Base-by-base conservation (phyloP, 2,329 filamentous ascomycete genomes). In the Xylariaceae sp. region DNA sequence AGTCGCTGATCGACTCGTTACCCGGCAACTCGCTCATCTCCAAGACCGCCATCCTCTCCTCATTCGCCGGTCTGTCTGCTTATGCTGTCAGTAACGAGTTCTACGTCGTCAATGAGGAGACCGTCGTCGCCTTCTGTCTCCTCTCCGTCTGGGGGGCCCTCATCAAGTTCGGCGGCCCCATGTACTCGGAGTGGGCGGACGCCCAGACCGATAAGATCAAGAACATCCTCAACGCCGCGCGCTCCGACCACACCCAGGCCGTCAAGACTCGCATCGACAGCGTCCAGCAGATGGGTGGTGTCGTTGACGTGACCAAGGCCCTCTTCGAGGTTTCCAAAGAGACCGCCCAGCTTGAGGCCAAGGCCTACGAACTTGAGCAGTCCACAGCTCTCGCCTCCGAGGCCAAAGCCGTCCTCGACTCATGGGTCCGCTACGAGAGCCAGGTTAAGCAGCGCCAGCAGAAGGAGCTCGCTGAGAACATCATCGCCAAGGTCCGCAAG, bases 371-470 rank as follows among this genome's bases (percentile, higher is more conserved):
- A 82, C 85, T 97, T 62, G 90, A 97, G 83, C 94, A 99, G 78
- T 86, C 86, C 78, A 96, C 92, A 55, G 88, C 90, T 63, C 80
- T 99, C 60, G 90, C 90, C 52, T 78, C 83, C 58, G 94, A 99
- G 82, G 92, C 92, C 68, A 99, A 96, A 86, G 68, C 81, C 55
- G 94, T 97, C 52, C 85, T 99, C 59, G 94, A 99, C 73, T 96
- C 90, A 51, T 99, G 94, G 95, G 91, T 97, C 59, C 88, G 94
- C 71, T 99, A 99, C 75, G 94, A 99, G 80, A 79, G 88, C 65
- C 94, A 97, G 81, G 91, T 99, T 69, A 99, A 97, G 88, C 87
- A 92, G 80, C 87, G 94, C 72, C 90, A 99, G 81, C 94, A 99
- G 83, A 86, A 82, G 75, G 94, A 99, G 82, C 84, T 99, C 60